Percentiles rank a stretch among this genome's conserved stretches.
phyloP scores from a whole-genome alignment of 495 filamentous ascomycete species.

The Penicillium cataractarum region DNA sequence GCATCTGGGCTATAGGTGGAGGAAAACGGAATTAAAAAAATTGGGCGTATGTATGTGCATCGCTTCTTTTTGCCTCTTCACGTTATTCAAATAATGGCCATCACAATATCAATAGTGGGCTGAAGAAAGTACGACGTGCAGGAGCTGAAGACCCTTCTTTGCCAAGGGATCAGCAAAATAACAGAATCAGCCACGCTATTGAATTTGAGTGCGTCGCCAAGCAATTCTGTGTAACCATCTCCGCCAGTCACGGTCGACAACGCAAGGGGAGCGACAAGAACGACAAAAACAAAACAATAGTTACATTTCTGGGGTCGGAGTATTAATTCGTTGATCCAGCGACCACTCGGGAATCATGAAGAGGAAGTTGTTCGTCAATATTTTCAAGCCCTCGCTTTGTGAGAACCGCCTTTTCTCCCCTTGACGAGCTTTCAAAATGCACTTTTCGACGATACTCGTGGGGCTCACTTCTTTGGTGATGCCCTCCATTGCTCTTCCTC shows the following conservation, averaged over 20 bases:
- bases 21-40: too few species aligned
- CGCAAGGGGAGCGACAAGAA: neutral
- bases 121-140: neutral
- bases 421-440: neutral
- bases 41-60: too few species aligned
- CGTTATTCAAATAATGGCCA: neutral
- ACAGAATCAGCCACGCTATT: neutral
- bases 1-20: too few species aligned
- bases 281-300: neutral
- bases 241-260: neutral
- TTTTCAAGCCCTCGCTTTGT: neutral
- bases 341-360: neutral
- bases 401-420: neutral
- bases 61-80: neutral
- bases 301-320: neutral
- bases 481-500: conserved; percentile 1
- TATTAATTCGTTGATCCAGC: neutral
- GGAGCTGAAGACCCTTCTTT: neutral
- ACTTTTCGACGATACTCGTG: neutral
- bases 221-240: neutral
- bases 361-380: neutral
- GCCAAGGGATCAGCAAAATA: neutral
- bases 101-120: neutral
- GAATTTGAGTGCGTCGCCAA: conserved; percentile 4
- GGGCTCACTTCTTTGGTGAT: neutral